These are phyloP conservation scores for Singerocomus inundabilis DNA, from an alignment of 1,284 basidiomycete species.

Conservation along the genomic window DNA sequence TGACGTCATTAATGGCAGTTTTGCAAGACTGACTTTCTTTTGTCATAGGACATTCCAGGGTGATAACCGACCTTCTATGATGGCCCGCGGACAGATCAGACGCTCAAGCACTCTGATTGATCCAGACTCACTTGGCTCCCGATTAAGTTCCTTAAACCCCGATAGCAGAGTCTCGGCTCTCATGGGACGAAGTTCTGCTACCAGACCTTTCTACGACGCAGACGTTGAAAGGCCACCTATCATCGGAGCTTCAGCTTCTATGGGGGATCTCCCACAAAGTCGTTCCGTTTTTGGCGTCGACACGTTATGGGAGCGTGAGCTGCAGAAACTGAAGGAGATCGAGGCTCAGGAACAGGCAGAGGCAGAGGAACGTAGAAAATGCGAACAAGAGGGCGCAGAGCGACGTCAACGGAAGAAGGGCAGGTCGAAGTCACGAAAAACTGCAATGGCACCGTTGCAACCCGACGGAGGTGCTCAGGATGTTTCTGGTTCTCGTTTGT, in stretches of 20 bases:
- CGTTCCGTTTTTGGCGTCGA: slow-evolving; percentile 83
- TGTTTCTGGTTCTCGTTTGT: slow-evolving; percentile 30
- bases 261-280: slow-evolving; percentile 37
- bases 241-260: slow-evolving; percentile 32
- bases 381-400: slow-evolving; percentile 45
- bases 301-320: slow-evolving; percentile 77
- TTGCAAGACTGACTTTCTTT: slow-evolving; percentile 11
- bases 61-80: slow-evolving; percentile 81
- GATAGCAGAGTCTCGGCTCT: slow-evolving; percentile 36
- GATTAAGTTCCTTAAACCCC: slow-evolving; percentile 21
- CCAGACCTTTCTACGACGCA: slow-evolving; percentile 61
- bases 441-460: slow-evolving; percentile 27
- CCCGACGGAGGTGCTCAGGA: slow-evolving; percentile 11
- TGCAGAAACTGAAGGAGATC: slow-evolving; percentile 69
- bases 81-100: slow-evolving; percentile 58
- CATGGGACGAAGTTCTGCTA: slow-evolving; percentile 48
- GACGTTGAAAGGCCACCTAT: slow-evolving; percentile 35
- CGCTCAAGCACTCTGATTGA: slow-evolving; percentile 71
- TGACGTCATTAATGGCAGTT: slow-evolving; percentile 1
- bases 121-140: slow-evolving; percentile 50
- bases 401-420: slow-evolving; percentile 41
- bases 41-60: slow-evolving; percentile 62
- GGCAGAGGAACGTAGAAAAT: slow-evolving; percentile 44
- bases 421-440: slow-evolving; percentile 44
- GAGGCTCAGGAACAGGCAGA: slow-evolving; percentile 61